phyloP scores from a whole-genome alignment of 768 basidiomycete genomes.

The Mycena galericulata region DNA sequence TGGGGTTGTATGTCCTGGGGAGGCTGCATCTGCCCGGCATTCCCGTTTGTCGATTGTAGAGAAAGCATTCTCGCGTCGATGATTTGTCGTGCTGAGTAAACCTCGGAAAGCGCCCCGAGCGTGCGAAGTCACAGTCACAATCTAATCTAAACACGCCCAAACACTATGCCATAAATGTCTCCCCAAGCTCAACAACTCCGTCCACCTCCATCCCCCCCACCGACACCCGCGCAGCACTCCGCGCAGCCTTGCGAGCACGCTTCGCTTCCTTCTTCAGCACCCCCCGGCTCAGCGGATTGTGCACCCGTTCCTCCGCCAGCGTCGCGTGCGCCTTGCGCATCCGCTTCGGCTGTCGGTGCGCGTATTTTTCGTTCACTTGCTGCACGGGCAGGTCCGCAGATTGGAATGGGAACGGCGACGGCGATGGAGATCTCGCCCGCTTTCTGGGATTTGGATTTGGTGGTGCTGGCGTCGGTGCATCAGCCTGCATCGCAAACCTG shows the following conservation, averaged over 20 bases:
- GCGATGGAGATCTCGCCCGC: constrained; percentile 36
- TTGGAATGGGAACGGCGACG: constrained; percentile 23
- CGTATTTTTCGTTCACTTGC: constrained; percentile 37
- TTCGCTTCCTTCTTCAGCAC: constrained; percentile 75
- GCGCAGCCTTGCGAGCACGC: constrained; percentile 65
- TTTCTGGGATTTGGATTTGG: constrained; percentile 35
- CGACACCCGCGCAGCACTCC: constrained; percentile 35
- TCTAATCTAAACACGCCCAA: too few species aligned
- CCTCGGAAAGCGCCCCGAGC: not conserved
- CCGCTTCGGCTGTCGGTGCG: constrained; percentile 66
- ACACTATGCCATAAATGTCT: constrained; percentile 66
- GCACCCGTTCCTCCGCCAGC: constrained; percentile 60
- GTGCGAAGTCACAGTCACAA: too few species aligned
- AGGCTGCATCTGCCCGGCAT: constrained; percentile 21
- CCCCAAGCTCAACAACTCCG: constrained; percentile 56
- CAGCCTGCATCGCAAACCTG: constrained; percentile 32
- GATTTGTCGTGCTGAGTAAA: constrained; percentile 6
- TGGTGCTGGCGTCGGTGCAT: not conserved
- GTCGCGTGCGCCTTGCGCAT: constrained; percentile 65
- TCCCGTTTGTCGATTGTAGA: constrained; percentile 2
- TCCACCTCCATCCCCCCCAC: constrained; percentile 57
- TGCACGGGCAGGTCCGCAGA: constrained; percentile 33
- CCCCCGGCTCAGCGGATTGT: constrained; percentile 70
- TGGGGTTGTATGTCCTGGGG: constrained; percentile 39
- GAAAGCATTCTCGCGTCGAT: not conserved